These are phyloP conservation scores for Ceratocystis papillata DNA, from an alignment of 2,329 filamentous ascomycete genomes.

Conservation along the genomic window DNA sequence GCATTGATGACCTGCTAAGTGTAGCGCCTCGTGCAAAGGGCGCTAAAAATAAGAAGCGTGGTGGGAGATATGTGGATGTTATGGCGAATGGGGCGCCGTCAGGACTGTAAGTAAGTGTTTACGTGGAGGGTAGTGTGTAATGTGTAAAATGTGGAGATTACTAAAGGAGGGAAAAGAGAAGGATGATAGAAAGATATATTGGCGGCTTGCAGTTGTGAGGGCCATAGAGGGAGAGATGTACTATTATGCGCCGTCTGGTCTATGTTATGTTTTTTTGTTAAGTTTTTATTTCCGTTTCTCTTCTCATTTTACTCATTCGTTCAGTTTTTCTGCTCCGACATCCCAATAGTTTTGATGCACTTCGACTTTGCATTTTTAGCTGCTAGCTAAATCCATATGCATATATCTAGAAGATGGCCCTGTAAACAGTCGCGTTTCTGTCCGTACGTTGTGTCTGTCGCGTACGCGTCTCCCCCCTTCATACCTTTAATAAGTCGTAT, in stretches of 20 bases:
- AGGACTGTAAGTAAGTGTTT: background rate
- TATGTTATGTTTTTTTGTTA: background rate
- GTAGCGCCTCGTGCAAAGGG: conserved; percentile 58
- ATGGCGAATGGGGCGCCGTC: conserved; percentile 53
- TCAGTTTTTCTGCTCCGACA: background rate
- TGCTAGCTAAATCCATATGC: too few relatives aligned
- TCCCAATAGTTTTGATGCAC: too few relatives aligned
- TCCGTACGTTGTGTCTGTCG: too few relatives aligned
- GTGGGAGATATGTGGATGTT: conserved; percentile 85
- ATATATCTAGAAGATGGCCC: too few relatives aligned
- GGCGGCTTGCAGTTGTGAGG: too few relatives aligned
- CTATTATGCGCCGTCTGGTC: background rate
- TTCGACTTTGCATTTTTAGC: too few relatives aligned
- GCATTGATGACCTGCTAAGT: conserved; percentile 84
- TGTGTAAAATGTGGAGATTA: background rate
- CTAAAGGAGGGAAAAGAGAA: background rate
- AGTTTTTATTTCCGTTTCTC: background rate
- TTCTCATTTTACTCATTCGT: background rate
- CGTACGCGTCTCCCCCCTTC: too few relatives aligned
- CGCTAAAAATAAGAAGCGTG: conserved; percentile 64
- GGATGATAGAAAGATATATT: background rate
- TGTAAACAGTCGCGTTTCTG: too few relatives aligned
- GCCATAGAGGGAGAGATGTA: background rate
- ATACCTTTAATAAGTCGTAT: background rate
- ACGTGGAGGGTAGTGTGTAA: background rate